These are phyloP conservation scores for Entonaema liquescens DNA, from an alignment of 495 filamentous ascomycete species.

Conservation along the genomic window DNA sequence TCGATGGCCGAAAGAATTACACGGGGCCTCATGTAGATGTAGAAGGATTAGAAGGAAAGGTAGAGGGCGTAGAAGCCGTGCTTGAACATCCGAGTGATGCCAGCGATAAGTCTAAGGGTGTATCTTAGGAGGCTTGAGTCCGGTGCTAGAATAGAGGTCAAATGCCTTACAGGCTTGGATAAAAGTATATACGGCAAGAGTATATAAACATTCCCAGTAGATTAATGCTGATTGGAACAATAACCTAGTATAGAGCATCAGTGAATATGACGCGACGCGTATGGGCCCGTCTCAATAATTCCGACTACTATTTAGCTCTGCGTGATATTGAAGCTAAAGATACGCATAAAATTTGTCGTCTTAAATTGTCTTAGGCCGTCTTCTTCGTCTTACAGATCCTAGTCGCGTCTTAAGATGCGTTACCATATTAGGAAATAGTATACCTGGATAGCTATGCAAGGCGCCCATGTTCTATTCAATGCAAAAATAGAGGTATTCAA, in stretches of 20 bases:
- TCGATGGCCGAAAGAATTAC: conserved; percentile 79
- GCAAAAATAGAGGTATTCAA: neutral
- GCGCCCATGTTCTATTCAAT: neutral
- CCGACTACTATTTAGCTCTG: no score
- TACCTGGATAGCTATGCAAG: neutral
- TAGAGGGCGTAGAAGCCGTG: conserved; percentile 41
- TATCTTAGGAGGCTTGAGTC: neutral
- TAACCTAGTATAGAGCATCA: no score
- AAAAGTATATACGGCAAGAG: neutral
- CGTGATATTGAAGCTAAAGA: neutral
- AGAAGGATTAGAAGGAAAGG: conserved; percentile 51
- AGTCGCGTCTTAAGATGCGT: neutral
- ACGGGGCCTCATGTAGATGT: conserved; percentile 66
- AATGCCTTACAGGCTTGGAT: neutral
- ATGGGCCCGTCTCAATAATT: no score
- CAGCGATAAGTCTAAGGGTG: conserved; percentile 9
- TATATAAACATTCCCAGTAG: neutral
- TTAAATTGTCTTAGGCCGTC: neutral
- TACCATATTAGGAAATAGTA: neutral
- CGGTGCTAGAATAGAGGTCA: neutral
- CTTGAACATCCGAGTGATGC: neutral
- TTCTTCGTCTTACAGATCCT: neutral
- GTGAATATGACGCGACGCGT: no score
- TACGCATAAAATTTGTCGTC: neutral
- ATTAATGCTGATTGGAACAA: no score